Evolutionary conservation across 2,329 filamentous ascomycete genomes (phyloP).

Genomic region (Pseudogymnoascus sp.): DNA sequence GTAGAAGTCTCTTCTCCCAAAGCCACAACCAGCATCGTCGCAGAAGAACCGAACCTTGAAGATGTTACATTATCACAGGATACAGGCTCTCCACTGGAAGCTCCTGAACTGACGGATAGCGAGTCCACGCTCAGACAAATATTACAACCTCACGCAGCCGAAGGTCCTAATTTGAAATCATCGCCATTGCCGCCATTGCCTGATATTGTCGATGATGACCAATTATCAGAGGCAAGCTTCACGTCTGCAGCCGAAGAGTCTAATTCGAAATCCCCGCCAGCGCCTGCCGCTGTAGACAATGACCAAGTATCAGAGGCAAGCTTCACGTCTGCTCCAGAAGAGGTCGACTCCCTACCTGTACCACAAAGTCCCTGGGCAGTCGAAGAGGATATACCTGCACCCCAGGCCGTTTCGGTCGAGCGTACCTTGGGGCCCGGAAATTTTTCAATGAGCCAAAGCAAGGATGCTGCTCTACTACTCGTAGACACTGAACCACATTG

Average conservation of each 20-base stretch:
- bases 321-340: not conserved
- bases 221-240: not conserved
- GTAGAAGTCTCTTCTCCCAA: not conserved
- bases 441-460: not conserved
- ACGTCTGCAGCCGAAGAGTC: not conserved
- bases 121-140: not conserved
- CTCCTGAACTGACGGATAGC: not conserved
- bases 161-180: not conserved
- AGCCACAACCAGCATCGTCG: not conserved
- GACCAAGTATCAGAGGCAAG: not conserved
- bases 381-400: constrained; percentile 10
- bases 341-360: constrained; percentile 1
- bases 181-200: not conserved
- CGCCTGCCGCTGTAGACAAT: not conserved
- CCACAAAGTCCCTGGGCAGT: constrained; percentile 25
- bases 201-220: not conserved
- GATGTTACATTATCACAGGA: not conserved
- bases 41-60: not conserved
- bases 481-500: not conserved
- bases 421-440: not conserved
- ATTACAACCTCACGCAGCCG: not conserved
- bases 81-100: not conserved
- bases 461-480: not conserved
- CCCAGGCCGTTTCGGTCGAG: not conserved
- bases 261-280: not conserved